Evolutionary conservation across 371 early-diverging fungal genomes (phyloP), one percentile per base, ranked within the genome.

Genomic region (Syncephalis plumigaleata): DNA sequence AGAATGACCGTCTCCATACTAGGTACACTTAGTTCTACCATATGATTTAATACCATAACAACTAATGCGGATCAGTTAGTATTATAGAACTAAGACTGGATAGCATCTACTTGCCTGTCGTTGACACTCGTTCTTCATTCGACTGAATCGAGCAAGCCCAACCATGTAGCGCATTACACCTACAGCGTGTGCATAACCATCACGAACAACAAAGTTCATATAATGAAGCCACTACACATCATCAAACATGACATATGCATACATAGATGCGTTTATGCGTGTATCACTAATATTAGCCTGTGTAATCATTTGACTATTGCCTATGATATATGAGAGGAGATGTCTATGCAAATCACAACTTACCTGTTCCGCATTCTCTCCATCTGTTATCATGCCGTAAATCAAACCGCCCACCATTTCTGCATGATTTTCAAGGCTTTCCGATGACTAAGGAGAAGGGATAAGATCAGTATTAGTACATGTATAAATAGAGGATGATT

Each of bases 11-110:
- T 50, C n/a, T 84, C 81, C 0, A 73, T 53, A 5, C 66, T 69
- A 11, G 54, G 63, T 1, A 68, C 68, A 25, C 63, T 63, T 13
- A 67, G 47, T 4, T 57, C 61, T 2, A 73, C 70, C 22, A 84
- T 52, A 47, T 75, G 73, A 20, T 61, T 62, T 13, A 75, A 52
- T 9, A 80, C 81, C 81, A 84, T 39, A 82, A 57, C 24, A 81
- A 55, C 67, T 76, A 48, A 53, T n/a, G n/a, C n/a, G n/a, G n/a
- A n/a, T n/a, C n/a, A n/a, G n/a, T n/a, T n/a, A n/a, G n/a, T n/a
- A n/a, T n/a, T n/a, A n/a, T n/a, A n/a, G n/a, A n/a, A n/a, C n/a
- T n/a, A n/a, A n/a, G n/a, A n/a, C n/a, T n/a, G n/a, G n/a, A n/a
- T n/a, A n/a, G n/a, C n/a, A n/a, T n/a, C n/a, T 18, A 58, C 55